These are phyloP conservation scores for Mycena galopus DNA, from an alignment of 768 basidiomycete genomes.

Conservation along the genomic window DNA sequence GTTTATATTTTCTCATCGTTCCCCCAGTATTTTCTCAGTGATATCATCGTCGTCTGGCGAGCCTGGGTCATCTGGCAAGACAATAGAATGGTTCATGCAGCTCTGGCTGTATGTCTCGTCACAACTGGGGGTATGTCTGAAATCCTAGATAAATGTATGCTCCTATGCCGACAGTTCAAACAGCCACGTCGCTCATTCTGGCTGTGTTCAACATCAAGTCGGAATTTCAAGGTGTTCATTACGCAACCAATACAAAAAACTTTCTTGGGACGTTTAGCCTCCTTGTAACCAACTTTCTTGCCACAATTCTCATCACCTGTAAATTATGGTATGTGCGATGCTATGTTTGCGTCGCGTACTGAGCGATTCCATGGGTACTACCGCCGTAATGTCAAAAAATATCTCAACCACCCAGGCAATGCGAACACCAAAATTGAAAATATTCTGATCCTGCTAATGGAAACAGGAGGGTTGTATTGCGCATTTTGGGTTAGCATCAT, in stretches of 20 bases:
- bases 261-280: slow-evolving; percentile 35
- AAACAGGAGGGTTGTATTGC: slow-evolving; percentile 33
- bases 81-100: slow-evolving; percentile 6
- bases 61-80: slow-evolving; percentile 36
- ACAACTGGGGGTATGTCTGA: slow-evolving; percentile 31
- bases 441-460: slow-evolving; percentile 35
- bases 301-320: slow-evolving; percentile 29
- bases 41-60: slow-evolving; percentile 37
- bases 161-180: background rate
- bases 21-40: slow-evolving; percentile 38
- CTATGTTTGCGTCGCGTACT: background rate
- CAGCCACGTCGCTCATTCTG: slow-evolving; percentile 30
- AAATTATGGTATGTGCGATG: slow-evolving; percentile 30
- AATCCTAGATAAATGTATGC: slow-evolving; percentile 5
- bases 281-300: slow-evolving; percentile 33
- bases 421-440: slow-evolving; percentile 28
- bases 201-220: slow-evolving; percentile 32
- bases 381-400: slow-evolving; percentile 33
- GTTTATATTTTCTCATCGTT: no score
- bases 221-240: slow-evolving; percentile 15
- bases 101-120: slow-evolving; percentile 23
- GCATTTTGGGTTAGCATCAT: slow-evolving; percentile 30
- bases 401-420: slow-evolving; percentile 17
- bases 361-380: slow-evolving; percentile 29
- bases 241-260: background rate